Evolutionary conservation across 169 alveolate species (phyloP), one percentile per base, ranked within the genome.

Genomic region (Plasmodium inui): DNA sequence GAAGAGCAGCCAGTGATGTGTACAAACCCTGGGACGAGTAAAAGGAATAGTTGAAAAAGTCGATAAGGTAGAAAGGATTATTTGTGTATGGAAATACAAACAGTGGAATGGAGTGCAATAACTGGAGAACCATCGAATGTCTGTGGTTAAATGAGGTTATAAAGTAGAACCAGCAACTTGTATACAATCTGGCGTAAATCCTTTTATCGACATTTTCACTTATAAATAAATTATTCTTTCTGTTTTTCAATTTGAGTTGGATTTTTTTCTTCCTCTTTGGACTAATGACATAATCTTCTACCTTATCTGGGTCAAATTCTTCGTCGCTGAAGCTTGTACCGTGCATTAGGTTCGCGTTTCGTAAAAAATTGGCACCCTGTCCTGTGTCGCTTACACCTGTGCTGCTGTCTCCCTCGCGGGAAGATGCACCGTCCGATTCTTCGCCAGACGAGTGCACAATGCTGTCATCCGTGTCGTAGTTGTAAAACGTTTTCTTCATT

Each of bases 1-100:
- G 95, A 10, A 91, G 61, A 1, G 95, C 89, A 9, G 95, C 91
- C 34, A 91, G 55, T 14, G 95, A 91, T n/a, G 84, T 46, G 84
- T 91, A 91, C 41, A 91, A 34, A 8, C 84, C 83, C 32, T 57
- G 22, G 17, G 95, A 67, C 1, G 74, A n/a, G 57, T 91, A 91
- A 82, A 70, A 91, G 50, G 95, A 61, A 26, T 57, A 81, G 83
- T 91, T 91, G 61, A 91, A 91, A 82, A 41, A 91, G 46, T 91
- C 92, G 39, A 91, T 82, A 12, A 82, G 74, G 83, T 91, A 91
- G 57, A 71, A 82, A 5, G 92, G 92, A 37, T 91, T 91, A 46
- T 80, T 91, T 30, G 95, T 91, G 74, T 91, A 91, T 32, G 95
- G 95, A 50, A 91, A 91, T 19, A 91, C 92, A 91, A 19, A 91